Conservation (phyloP, 371 early-diverging fungal species). For the Vairimorpha necatrix region DNA sequence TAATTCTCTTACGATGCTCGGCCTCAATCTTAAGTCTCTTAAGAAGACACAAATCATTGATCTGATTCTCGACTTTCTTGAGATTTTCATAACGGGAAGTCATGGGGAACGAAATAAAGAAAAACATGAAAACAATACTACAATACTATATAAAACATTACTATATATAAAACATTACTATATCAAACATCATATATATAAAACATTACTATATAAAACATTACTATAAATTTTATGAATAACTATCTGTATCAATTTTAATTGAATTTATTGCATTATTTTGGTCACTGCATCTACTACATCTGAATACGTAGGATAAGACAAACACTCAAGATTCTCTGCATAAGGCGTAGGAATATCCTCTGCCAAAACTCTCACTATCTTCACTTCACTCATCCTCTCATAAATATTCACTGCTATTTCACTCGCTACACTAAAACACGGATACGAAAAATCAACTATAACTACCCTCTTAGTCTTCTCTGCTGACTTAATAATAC, state of each 20-base stretch:
- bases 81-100: conserved; percentile 45
- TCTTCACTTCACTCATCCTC: conserved; percentile 73
- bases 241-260: too few species aligned
- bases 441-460: conserved; percentile 93
- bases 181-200: too few species aligned
- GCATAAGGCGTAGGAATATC: conserved; percentile 97
- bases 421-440: conserved; percentile 89
- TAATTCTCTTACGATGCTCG: conserved; percentile 63
- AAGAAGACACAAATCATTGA: conserved; percentile 53
- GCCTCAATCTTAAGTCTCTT: conserved; percentile 63
- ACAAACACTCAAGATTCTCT: conserved; percentile 77
- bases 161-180: too few species aligned
- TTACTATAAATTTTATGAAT: too few species aligned
- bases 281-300: conserved; percentile 68
- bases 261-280: not conserved
- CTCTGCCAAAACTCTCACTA: conserved; percentile 84
- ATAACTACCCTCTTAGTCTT: conserved; percentile 92
- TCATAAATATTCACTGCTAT: conserved; percentile 89
- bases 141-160: too few species aligned
- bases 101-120: conserved; percentile 23
- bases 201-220: too few species aligned
- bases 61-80: conserved; percentile 45
- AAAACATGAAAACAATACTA: conserved; percentile 4
- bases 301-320: conserved; percentile 75
- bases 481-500: conserved; percentile 81